These are phyloP conservation scores for Aspergillus intermedius DNA, from an alignment of 2,329 filamentous ascomycete species.

Conservation along the genomic window DNA sequence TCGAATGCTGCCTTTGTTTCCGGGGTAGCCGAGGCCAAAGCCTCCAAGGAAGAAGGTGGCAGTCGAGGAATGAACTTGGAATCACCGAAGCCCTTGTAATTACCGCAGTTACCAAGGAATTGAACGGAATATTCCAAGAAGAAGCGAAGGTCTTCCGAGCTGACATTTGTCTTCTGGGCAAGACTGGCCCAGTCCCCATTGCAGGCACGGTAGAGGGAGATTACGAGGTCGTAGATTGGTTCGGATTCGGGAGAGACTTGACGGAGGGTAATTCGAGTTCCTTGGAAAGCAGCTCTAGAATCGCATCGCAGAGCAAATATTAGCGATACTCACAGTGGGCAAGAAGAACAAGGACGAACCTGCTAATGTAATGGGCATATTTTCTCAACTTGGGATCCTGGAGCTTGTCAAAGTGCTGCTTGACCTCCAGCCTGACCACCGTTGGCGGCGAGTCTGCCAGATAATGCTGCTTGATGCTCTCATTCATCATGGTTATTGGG, in stretches of 20 bases:
- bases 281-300: constrained; percentile 65
- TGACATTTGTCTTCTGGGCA: constrained; percentile 58
- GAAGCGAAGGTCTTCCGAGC: constrained; percentile 55
- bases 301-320: neutral
- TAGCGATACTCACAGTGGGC: neutral
- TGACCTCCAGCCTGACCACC: constrained; percentile 81
- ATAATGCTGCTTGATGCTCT: constrained; percentile 56
- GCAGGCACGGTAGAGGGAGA: constrained; percentile 61
- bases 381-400: constrained; percentile 61
- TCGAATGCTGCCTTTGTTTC: constrained; percentile 60
- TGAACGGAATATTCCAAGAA: constrained; percentile 74
- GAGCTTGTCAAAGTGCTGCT: constrained; percentile 75
- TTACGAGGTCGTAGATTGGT: constrained; percentile 72
- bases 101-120: constrained; percentile 73
- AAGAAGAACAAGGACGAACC: constrained; percentile 29
- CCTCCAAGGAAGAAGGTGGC: constrained; percentile 55
- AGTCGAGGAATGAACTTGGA: constrained; percentile 75
- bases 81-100: constrained; percentile 84
- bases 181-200: constrained; percentile 66
- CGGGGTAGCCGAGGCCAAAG: constrained; percentile 54
- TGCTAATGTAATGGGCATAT: constrained; percentile 86
- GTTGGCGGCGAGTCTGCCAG: constrained; percentile 85
- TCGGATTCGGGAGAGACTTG: constrained; percentile 79
- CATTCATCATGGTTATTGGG: constrained; percentile 29
- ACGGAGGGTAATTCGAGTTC: constrained; percentile 69